Percentiles rank a stretch among this genome's conserved stretches.
These are phyloP conservation scores for Aureobasidium mangrovei DNA, from an alignment of 2,329 filamentous ascomycete species.

Conservation along the genomic window DNA sequence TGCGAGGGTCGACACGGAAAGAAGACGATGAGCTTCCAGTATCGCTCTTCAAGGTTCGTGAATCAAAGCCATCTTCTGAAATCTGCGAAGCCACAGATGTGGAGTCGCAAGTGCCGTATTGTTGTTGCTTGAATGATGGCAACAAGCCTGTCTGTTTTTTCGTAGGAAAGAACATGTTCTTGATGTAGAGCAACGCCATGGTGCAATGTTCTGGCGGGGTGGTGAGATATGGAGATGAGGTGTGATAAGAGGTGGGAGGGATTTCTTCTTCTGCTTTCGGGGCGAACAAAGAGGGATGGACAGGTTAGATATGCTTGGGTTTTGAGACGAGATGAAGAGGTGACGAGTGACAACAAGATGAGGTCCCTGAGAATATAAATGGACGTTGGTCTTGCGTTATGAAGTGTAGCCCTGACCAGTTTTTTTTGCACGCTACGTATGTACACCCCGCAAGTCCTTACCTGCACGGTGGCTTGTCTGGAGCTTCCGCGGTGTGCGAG, in stretches of 20 bases:
- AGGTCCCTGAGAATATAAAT: constrained; percentile 1
- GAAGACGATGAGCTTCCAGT: background rate
- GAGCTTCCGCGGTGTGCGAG: background rate
- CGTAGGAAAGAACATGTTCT: constrained; percentile 1
- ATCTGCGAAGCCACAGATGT: background rate
- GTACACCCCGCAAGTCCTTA: constrained; percentile 1
- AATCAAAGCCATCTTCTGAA: background rate
- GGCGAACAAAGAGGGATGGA: background rate
- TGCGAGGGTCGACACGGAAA: constrained; percentile 26
- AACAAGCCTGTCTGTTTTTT: background rate
- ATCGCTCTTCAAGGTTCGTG: background rate
- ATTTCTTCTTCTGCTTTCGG: too few relatives aligned
- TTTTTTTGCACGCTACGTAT: constrained; percentile 2
- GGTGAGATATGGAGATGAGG: background rate
- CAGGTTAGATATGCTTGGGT: too few relatives aligned
- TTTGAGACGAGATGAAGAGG: background rate
- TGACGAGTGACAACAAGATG: background rate
- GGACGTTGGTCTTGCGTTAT: background rate
- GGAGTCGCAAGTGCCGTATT: constrained; percentile 5
- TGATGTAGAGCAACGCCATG: constrained; percentile 9
- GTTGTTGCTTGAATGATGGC: constrained; percentile 2
- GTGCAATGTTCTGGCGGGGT: background rate
- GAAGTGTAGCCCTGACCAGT: constrained; percentile 1
- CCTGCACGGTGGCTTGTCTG: background rate
- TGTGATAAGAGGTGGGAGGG: background rate